Conservation (phyloP, 768 basidiomycete species). For the Russula abietina region DNA sequence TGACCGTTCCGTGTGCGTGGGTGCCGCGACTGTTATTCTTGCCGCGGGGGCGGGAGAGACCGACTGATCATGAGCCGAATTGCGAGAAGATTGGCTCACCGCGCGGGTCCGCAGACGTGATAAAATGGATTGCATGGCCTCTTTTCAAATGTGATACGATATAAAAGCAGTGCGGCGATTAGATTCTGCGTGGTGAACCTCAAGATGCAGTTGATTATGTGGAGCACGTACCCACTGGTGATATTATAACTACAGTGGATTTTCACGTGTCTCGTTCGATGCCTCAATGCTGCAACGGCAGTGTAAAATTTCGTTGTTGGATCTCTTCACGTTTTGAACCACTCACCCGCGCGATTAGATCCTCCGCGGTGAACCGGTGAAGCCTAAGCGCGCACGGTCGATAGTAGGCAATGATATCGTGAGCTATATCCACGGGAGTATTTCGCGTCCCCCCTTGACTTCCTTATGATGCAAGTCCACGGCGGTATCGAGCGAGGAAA, state of each 20-base stretch:
- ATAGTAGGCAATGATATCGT: not conserved
- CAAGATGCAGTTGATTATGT: not conserved
- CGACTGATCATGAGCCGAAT: conserved; percentile 19
- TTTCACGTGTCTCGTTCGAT: not conserved
- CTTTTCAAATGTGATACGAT: not conserved
- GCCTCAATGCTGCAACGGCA: not conserved
- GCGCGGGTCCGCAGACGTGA: conserved; percentile 32
- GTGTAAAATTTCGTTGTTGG: not conserved
- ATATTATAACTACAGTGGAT: too few species aligned
- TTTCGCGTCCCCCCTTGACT: not conserved
- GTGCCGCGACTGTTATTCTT: conserved; percentile 16
- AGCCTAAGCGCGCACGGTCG: not conserved
- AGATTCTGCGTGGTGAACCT: not conserved
- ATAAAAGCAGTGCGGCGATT: not conserved
- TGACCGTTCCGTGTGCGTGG: not conserved
- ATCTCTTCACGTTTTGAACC: conserved; percentile 12
- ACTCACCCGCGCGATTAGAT: not conserved
- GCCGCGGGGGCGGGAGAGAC: conserved; percentile 13
- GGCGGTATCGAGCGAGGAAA: not conserved
- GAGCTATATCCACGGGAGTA: not conserved
- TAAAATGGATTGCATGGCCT: conserved; percentile 30
- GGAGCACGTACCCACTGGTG: not conserved
- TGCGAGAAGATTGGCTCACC: conserved; percentile 26
- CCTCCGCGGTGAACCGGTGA: not conserved
- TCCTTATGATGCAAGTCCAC: not conserved